Base-by-base conservation (phyloP, 768 basidiomycete genomes). In the Mycena pura region DNA sequence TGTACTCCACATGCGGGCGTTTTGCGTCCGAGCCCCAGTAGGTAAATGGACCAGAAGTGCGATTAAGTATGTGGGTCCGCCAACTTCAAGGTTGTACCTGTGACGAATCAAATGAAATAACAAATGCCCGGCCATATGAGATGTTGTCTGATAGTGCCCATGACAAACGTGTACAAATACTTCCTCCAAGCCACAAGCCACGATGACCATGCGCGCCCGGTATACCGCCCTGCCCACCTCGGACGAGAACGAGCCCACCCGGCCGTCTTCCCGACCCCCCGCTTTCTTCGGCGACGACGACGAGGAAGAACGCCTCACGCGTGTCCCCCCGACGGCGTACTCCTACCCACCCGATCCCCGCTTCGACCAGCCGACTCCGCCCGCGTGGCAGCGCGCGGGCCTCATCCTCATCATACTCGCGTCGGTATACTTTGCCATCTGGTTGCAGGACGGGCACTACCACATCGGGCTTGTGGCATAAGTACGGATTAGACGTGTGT, bases 311-410 rank as follows among this genome's bases (percentile, higher is more conserved):
- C 45, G 39, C 43, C 64, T 62, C 52, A 66, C 57, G 3, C 40
- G 60, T n/a, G 19, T 53, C 7, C 60, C 45, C 8, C 63, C 51
- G 21, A n/a, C 44, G 5, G 34, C 39, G 27, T 49, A 57, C 56
- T 46, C 56, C 4, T 62, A 66, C 53, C 64, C 64, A 4, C 64
- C 28, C 14, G 64, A 66, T 51, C 60, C 64, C 6, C 64, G 64
- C 1, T 62, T 62, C 52, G 47, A 59, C 46, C 47, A 32, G 4
- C 56, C 56, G 22, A 6, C 45, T 10, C 60, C 60, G 8, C 60
- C 60, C 6, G 36, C 36, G 21, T 66, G 60, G 64, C 64, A 66
- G 57, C 60, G 64, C 1, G 60, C 53, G 32, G 64, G 25, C 17
- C 47, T 66, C 11, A 53, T 66, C 17, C 52, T 62, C 5, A 19